Percentiles rank a stretch among this genome's conserved stretches.
Evolutionary conservation across 2,329 filamentous ascomycete species (phyloP).

Genomic region (Cladophialophora yegresii): DNA sequence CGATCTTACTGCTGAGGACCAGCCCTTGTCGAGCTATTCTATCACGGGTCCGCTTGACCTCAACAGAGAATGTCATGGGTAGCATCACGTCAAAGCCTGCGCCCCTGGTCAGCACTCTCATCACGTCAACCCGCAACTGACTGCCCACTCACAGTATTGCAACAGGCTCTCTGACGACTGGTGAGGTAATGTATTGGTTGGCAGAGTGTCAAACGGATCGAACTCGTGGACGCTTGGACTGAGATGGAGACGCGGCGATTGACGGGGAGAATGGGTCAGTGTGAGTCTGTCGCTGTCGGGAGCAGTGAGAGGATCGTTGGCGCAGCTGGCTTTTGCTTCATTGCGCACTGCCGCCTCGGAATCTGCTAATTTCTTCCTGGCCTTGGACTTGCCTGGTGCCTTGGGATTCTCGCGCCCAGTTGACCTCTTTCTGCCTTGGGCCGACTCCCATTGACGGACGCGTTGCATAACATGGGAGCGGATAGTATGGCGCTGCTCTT

Average conservation of each 20-base stretch:
- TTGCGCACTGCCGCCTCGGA: slow-evolving; percentile 22
- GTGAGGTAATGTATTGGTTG: slow-evolving; percentile 38
- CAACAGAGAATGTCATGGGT: slow-evolving; percentile 45
- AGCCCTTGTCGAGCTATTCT: slow-evolving; percentile 37
- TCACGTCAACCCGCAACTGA: background rate
- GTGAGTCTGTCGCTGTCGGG: background rate
- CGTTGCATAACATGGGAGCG: slow-evolving; percentile 50
- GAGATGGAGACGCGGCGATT: slow-evolving; percentile 10
- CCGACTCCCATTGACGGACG: slow-evolving; percentile 46
- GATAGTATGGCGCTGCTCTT: slow-evolving; percentile 45
- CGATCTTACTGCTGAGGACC: slow-evolving; percentile 41
- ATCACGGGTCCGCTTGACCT: slow-evolving; percentile 37
- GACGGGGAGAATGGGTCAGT: slow-evolving; percentile 1
- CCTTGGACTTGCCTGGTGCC: slow-evolving; percentile 8
- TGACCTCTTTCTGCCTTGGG: slow-evolving; percentile 44
- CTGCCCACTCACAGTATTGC: slow-evolving; percentile 41
- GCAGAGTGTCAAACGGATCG: slow-evolving; percentile 43
- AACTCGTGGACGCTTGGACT: slow-evolving; percentile 39
- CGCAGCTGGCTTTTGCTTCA: slow-evolving; percentile 5
- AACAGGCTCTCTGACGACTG: slow-evolving; percentile 39
- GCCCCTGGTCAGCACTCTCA: slow-evolving; percentile 13
- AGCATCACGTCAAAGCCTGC: slow-evolving; percentile 43
- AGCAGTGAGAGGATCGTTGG: background rate
- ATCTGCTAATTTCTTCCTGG: slow-evolving; percentile 14
- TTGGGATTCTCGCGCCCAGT: slow-evolving; percentile 38